Percentiles rank a stretch among this genome's conserved stretches.
Evolutionary conservation across 345 rosid genomes (phyloP).

Genomic region (Dovyalis caffra): DNA sequence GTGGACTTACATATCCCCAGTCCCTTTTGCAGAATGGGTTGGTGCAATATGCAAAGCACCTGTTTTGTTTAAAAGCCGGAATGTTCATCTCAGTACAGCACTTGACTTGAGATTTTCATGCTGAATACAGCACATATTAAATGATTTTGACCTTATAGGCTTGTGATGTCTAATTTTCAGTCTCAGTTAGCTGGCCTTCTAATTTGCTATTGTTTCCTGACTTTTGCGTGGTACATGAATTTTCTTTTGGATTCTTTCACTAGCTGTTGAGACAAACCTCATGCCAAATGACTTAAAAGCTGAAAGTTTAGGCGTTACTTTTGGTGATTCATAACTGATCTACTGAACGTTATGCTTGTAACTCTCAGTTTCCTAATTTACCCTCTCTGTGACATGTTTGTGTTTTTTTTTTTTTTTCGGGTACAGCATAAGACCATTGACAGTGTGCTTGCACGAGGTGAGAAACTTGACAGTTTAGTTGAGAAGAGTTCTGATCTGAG

Average conservation of each 20-base stretch:
- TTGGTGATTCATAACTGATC: background rate
- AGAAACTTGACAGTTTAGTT: constrained; percentile 91
- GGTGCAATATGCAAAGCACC: background rate
- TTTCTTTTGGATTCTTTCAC: background rate
- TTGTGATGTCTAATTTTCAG: background rate
- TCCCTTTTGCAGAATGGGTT: background rate
- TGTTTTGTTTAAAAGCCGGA: background rate
- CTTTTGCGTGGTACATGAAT: background rate
- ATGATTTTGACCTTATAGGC: background rate
- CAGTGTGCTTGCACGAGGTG: constrained; percentile 96
- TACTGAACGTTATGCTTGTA: background rate
- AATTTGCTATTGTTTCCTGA: background rate
- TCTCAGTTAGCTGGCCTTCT: background rate
- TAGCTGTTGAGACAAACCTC: background rate
- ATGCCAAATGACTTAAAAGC: background rate
- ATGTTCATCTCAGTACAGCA: background rate
- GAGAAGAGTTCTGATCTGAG: constrained; percentile 99
- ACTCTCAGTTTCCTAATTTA: background rate
- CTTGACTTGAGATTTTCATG: background rate
- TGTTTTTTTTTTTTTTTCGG: constrained; percentile 14
- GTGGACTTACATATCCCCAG: background rate
- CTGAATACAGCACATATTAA: background rate
- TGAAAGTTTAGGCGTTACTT: constrained; percentile 3
- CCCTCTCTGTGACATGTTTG: background rate
- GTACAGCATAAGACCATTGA: constrained; percentile 96